Base-by-base conservation (phyloP, 2,329 filamentous ascomycete genomes). In the Aureobasidium sp. region DNA sequence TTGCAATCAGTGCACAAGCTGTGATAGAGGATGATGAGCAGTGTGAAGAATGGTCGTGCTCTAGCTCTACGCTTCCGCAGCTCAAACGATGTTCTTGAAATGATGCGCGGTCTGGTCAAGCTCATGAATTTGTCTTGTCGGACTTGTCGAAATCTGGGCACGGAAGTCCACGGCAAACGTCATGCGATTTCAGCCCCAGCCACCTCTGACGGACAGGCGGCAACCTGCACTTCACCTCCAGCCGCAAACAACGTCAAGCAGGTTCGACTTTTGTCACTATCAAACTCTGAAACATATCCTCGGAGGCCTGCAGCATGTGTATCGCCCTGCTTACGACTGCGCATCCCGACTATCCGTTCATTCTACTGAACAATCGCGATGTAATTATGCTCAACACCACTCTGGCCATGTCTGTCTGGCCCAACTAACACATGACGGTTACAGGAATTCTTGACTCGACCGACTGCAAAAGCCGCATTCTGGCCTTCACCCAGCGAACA, bases 381-480 rank as follows among this genome's bases (percentile, higher is more conserved):
- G 76, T 77, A 71, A 58, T 66, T 60, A 42, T 17, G 51, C 25
- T 37, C 51, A 29, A 20, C 41, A 42, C 15, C 51, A 42, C 9
- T 5, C 37, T 55, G 37, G 25, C 15, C 15, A 55, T 17, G 15
- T 29, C 17, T 37, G 51, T 22, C 22, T 34, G 31, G 31, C 9
- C 31, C 2, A 15, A 42, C 47, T 52, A n/a, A 60, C 22, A 36
- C 12, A 20, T 37, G 9, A 31, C 12, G 6, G 7, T 4, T 11
- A 9, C 65, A 84, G 82, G 85, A 87, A 75, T 87, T 82, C 66
- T 77, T 87, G 57, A 78, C 78, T 64, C 82, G 85, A 37, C 84
- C 84, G 56, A 87, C 85, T 25, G 79, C 82, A 36, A 74, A 75
- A 37, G 83, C 82, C 63, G 73, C 77, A 67, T 87, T 83, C 82